phyloP scores from a whole-genome alignment of 2,329 filamentous ascomycete species.

The Plenodomus lindquistii region DNA sequence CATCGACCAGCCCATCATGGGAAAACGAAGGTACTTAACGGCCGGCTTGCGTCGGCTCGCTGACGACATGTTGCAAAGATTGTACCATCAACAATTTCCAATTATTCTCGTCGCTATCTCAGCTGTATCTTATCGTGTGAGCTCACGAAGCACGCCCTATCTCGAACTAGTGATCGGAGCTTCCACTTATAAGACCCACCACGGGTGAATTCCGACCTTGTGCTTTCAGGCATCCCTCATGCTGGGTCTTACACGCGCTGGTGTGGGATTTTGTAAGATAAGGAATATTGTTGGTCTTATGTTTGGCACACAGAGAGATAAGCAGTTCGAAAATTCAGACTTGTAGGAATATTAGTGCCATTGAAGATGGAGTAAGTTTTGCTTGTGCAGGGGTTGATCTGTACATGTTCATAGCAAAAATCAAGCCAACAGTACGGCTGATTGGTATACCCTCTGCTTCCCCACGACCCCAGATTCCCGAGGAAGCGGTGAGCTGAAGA shows the following conservation, averaged over 20 bases:
- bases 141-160: background rate
- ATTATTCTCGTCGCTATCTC: too few species aligned
- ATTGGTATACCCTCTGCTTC: background rate
- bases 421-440: background rate
- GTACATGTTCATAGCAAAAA: background rate
- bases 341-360: background rate
- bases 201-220: background rate
- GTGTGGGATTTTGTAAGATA: background rate
- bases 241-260: background rate
- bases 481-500: background rate
- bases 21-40: too few species aligned
- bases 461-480: conserved; percentile 4
- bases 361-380: background rate
- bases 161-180: background rate
- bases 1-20: too few species aligned
- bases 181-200: background rate
- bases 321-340: background rate
- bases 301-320: background rate
- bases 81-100: too few species aligned
- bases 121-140: too few species aligned
- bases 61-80: too few species aligned
- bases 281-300: background rate
- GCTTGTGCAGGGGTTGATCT: background rate
- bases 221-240: background rate
- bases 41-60: too few species aligned